Conservation (phyloP, 164 flowering plant species). For the Euptelea pleiosperma region DNA sequence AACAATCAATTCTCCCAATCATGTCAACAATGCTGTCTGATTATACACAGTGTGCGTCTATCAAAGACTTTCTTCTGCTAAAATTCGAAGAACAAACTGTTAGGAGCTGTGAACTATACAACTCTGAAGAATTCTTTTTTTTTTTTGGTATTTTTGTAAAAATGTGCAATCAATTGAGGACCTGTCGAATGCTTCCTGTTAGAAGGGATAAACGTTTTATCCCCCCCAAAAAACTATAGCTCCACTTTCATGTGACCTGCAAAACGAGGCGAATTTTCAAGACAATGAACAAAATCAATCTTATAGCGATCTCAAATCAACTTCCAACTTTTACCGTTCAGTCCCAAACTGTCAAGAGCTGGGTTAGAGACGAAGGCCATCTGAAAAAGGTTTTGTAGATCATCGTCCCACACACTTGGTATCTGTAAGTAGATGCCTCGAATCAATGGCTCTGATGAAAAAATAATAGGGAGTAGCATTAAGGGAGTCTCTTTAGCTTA, state of each 20-base stretch:
- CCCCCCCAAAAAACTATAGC: conserved; percentile 24
- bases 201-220: conserved; percentile 11
- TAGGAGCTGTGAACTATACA: conserved; percentile 59
- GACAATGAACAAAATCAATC: neutral
- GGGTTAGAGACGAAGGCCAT: conserved; percentile 65
- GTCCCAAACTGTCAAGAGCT: conserved; percentile 44
- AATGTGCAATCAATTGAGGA: conserved; percentile 30
- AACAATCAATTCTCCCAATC: conserved; percentile 18
- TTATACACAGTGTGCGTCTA: conserved; percentile 22
- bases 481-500: conserved; percentile 10
- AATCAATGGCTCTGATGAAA: conserved; percentile 8
- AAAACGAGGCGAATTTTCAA: neutral
- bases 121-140: conserved; percentile 21
- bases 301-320: neutral
- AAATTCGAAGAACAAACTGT: conserved; percentile 65
- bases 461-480: neutral
- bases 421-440: conserved; percentile 15
- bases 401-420: conserved; percentile 44
- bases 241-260: conserved; percentile 56
- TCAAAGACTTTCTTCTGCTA: conserved; percentile 51
- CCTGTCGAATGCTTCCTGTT: conserved; percentile 19
- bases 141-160: conserved; percentile 5
- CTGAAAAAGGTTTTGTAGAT: conserved; percentile 61
- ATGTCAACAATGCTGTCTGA: conserved; percentile 14
- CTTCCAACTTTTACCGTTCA: conserved; percentile 39